These are phyloP conservation scores for Fonsecaea erecta DNA, from an alignment of 2,329 filamentous ascomycete species.

Conservation along the genomic window DNA sequence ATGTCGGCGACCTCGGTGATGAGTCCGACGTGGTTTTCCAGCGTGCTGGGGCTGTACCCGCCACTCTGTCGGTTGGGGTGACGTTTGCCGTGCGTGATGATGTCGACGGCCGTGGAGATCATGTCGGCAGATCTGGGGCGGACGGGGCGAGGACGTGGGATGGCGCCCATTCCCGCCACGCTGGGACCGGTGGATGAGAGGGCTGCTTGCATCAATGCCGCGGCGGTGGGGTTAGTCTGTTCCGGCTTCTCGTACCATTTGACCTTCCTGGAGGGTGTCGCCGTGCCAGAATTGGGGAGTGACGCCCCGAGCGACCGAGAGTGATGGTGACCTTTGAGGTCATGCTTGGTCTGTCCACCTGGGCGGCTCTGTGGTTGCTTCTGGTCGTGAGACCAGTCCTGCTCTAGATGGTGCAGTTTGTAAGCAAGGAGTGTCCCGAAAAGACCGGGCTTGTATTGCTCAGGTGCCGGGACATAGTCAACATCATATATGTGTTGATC, in stretches of 20 bases:
- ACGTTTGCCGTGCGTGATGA: constrained; percentile 33
- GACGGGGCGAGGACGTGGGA: constrained; percentile 23
- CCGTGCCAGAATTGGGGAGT: constrained; percentile 27
- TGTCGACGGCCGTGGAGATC: constrained; percentile 34
- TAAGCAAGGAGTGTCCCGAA: constrained; percentile 33
- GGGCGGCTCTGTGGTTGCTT: neutral
- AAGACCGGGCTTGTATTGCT: constrained; percentile 34
- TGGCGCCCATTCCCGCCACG: constrained; percentile 8
- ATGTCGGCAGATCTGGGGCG: constrained; percentile 21
- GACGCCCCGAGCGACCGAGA: too few species aligned
- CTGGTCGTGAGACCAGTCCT: constrained; percentile 17
- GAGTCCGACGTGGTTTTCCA: constrained; percentile 26
- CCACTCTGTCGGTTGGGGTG: constrained; percentile 15
- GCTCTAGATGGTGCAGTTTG: constrained; percentile 28
- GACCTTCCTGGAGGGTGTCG: constrained; percentile 35
- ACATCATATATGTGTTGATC: constrained; percentile 34
- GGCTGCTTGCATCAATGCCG: constrained; percentile 27
- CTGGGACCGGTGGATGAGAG: constrained; percentile 19
- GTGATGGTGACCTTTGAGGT: constrained; percentile 15
- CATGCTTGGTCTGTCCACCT: constrained; percentile 9
- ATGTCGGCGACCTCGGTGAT: constrained; percentile 64
- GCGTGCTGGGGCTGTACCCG: constrained; percentile 12
- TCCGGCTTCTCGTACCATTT: constrained; percentile 39
- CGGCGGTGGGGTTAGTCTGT: constrained; percentile 15
- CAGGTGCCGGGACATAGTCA: constrained; percentile 33